Evolutionary conservation across 2,329 filamentous ascomycete species (phyloP).

Genomic region (Penicillium sp.): DNA sequence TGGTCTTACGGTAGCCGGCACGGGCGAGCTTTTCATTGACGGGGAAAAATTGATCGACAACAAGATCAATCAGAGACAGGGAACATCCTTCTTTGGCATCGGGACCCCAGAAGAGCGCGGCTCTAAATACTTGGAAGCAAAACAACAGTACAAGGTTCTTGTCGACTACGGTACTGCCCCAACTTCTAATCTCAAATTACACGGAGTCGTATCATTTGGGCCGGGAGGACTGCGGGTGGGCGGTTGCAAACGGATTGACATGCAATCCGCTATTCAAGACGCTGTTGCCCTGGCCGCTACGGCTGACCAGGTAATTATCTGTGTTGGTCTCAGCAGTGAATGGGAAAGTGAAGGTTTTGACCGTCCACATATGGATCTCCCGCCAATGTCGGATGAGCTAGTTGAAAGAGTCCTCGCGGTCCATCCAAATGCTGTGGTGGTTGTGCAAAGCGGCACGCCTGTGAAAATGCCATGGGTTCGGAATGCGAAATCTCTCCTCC

Average conservation of each 20-base stretch:
- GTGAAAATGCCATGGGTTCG: conserved; percentile 36
- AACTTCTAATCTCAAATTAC: conserved; percentile 26
- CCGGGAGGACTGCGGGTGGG: conserved; percentile 28
- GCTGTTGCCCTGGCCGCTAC: conserved; percentile 65
- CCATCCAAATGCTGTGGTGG: conserved; percentile 64
- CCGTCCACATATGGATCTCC: conserved; percentile 48
- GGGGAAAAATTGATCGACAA: conserved; percentile 61
- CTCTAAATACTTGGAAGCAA: conserved; percentile 25
- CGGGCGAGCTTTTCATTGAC: conserved; percentile 60
- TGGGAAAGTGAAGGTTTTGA: conserved; percentile 47
- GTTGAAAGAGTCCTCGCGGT: conserved; percentile 59
- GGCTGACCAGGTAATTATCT: conserved; percentile 72
- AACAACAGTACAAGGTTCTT: conserved; percentile 31
- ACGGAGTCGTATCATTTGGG: conserved; percentile 24
- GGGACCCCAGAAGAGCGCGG: conserved; percentile 61
- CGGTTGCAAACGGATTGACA: conserved; percentile 21
- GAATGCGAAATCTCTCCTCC: conserved; percentile 53
- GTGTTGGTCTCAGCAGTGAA: conserved; percentile 55
- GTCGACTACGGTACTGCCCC: conserved; percentile 30
- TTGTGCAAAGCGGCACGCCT: conserved; percentile 70
- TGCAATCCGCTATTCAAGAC: conserved; percentile 27
- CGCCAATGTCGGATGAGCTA: conserved; percentile 47
- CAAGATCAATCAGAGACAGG: conserved; percentile 57
- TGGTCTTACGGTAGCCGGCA: conserved; percentile 60
- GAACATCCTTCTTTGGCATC: conserved; percentile 63